These are phyloP conservation scores for Laburnicola sp. DNA, from an alignment of 2,329 filamentous ascomycete species.

Conservation along the genomic window DNA sequence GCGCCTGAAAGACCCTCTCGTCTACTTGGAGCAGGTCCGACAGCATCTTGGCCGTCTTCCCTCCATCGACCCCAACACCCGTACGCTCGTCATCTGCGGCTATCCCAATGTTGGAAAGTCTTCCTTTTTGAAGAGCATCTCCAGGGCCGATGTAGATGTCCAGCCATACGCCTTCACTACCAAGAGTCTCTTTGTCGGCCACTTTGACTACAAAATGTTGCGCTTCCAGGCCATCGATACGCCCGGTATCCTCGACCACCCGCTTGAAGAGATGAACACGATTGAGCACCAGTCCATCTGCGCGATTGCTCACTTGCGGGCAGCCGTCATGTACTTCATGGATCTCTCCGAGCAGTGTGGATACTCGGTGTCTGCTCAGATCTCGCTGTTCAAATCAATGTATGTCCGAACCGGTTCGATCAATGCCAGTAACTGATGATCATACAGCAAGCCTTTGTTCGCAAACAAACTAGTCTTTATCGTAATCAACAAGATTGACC, in stretches of 20 bases:
- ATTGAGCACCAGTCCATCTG: slow-evolving; percentile 99
- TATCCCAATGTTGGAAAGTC: slow-evolving; percentile 95
- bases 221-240: slow-evolving; percentile 94
- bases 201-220: slow-evolving; percentile 96
- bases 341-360: slow-evolving; percentile 96
- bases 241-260: slow-evolving; percentile 96
- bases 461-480: slow-evolving; percentile 97
- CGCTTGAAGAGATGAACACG: slow-evolving; percentile 97
- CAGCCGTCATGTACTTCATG: slow-evolving; percentile 97
- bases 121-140: slow-evolving; percentile 89
- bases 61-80: slow-evolving; percentile 96
- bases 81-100: slow-evolving; percentile 93
- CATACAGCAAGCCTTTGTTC: slow-evolving; percentile 77
- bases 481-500: slow-evolving; percentile 97
- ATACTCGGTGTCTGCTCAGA: slow-evolving; percentile 89
- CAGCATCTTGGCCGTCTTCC: slow-evolving; percentile 97
- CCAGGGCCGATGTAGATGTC: slow-evolving; percentile 91
- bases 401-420: neutral
- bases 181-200: slow-evolving; percentile 94
- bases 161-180: slow-evolving; percentile 99
- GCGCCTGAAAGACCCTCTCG: slow-evolving; percentile 88
- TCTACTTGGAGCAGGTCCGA: slow-evolving; percentile 94
- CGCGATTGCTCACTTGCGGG: slow-evolving; percentile 93
- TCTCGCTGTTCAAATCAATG: slow-evolving; percentile 92
- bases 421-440: neutral